phyloP scores from a whole-genome alignment of 2,329 filamentous ascomycete species.

The Scedosporium apiospermum region DNA sequence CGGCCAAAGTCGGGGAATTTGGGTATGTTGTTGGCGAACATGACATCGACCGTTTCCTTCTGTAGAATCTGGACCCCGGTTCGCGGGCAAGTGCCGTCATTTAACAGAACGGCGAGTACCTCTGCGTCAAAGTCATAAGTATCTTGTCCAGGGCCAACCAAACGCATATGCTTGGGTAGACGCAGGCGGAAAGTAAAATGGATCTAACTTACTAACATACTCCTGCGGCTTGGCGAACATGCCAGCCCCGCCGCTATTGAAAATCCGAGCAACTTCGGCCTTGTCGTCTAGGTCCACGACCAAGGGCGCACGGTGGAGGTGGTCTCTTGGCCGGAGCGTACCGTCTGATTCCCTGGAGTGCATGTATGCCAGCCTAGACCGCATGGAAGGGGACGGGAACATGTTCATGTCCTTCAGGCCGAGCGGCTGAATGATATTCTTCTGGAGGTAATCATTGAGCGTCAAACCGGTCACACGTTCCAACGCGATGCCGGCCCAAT shows the following conservation, averaged over 20 bases:
- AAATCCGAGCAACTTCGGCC: constrained; percentile 31
- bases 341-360: constrained; percentile 39
- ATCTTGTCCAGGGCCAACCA: background rate
- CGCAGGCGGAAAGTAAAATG: background rate
- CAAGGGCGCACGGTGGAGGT: constrained; percentile 35
- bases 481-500: constrained; percentile 43
- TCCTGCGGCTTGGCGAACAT: constrained; percentile 50
- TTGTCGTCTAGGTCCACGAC: constrained; percentile 30
- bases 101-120: constrained; percentile 52
- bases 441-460: constrained; percentile 39
- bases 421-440: constrained; percentile 37
- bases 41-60: constrained; percentile 47
- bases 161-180: background rate
- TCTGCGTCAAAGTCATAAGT: constrained; percentile 18
- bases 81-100: constrained; percentile 50
- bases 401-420: constrained; percentile 42
- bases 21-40: constrained; percentile 57
- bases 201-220: constrained; percentile 39
- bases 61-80: constrained; percentile 46
- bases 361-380: constrained; percentile 45
- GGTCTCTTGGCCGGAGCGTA: constrained; percentile 31
- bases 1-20: constrained; percentile 42
- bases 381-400: constrained; percentile 46
- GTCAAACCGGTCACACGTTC: constrained; percentile 31
- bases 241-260: constrained; percentile 54